Evolutionary conservation across 768 basidiomycete genomes (phyloP).

Genomic region (Gelatoporia subvermispora): DNA sequence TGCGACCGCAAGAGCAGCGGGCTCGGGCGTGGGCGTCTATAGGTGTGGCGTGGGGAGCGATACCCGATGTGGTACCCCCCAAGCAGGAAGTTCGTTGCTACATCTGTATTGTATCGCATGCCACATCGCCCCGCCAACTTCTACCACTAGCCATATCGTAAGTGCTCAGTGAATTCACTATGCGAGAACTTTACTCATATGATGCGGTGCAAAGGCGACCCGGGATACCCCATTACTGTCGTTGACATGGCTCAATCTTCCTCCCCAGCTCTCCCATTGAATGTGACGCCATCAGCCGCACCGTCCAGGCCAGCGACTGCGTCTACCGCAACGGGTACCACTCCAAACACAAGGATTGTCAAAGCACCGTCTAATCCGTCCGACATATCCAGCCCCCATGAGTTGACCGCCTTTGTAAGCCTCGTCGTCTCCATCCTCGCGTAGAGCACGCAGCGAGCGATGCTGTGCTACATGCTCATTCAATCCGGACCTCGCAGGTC

Average conservation of each 20-base stretch:
- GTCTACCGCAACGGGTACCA: conserved; percentile 29
- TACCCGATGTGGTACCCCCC: too few relatives aligned
- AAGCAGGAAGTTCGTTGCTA: too few relatives aligned
- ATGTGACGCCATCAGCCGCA: conserved; percentile 42
- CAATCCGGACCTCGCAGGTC: conserved; percentile 46
- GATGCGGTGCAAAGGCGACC: too few relatives aligned
- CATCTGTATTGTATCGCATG: too few relatives aligned
- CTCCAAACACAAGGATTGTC: conserved; percentile 8
- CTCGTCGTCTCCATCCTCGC: neutral
- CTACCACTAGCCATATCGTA: too few relatives aligned
- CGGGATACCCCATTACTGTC: neutral
- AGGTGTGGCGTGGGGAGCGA: too few relatives aligned
- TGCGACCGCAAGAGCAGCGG: too few relatives aligned
- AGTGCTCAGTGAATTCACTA: too few relatives aligned
- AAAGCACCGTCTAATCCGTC: conserved; percentile 29
- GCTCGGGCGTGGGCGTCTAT: too few relatives aligned
- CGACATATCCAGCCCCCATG: conserved; percentile 90
- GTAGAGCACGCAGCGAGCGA: neutral
- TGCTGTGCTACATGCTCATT: neutral
- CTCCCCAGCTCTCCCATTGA: conserved; percentile 63
- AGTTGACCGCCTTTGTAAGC: conserved; percentile 90
- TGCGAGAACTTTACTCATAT: too few relatives aligned
- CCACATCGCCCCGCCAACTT: too few relatives aligned
- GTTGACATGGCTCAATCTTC: conserved; percentile 26
- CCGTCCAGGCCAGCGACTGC: conserved; percentile 33